A percentile compares a stretch with the other conserved stretches of the same genome.
phyloP scores from a whole-genome alignment of 2,329 filamentous ascomycete species.

The Bipolaris cookei region DNA sequence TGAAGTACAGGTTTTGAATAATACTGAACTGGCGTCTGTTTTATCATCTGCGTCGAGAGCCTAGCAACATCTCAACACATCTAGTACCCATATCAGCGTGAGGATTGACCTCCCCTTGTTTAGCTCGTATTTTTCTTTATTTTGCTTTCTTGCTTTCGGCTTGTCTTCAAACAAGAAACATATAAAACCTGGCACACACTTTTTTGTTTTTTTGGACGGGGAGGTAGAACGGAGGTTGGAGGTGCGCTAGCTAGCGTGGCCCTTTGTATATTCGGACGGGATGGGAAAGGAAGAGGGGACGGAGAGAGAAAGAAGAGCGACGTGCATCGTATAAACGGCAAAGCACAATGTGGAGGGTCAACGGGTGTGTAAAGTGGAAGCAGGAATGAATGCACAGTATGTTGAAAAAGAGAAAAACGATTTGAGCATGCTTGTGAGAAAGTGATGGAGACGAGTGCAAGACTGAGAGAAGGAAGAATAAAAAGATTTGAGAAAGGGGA shows the following conservation, averaged over 20 bases:
- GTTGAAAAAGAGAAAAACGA: not conserved
- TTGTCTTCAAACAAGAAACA: conserved; percentile 22
- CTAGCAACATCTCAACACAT: conserved; percentile 24
- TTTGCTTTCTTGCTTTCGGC: not conserved
- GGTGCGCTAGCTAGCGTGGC: conserved; percentile 9
- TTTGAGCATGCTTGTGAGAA: not conserved
- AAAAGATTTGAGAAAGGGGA: not conserved
- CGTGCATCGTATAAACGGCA: not conserved
- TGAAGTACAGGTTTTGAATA: conserved; percentile 46
- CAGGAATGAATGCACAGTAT: conserved; percentile 2
- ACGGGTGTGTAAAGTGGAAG: not conserved
- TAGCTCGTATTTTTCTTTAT: not conserved
- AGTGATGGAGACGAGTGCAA: not conserved
- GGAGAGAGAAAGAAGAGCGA: too few species aligned
- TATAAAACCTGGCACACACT: conserved; percentile 23
- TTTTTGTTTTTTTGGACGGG: conserved; percentile 2
- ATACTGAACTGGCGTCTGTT: conserved; percentile 22
- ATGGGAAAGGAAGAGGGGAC: not conserved
- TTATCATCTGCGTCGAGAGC: conserved; percentile 45
- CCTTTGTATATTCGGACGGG: not conserved
- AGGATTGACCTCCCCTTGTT: not conserved
- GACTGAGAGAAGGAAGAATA: not conserved
- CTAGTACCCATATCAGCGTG: conserved; percentile 7
- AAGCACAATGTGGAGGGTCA: conserved; percentile 1
- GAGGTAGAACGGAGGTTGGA: not conserved